A percentile compares a stretch with the other conserved stretches of the same genome.
These are phyloP conservation scores for Leccinum subgranulosum DNA, from an alignment of 768 basidiomycete genomes.

Conservation along the genomic window DNA sequence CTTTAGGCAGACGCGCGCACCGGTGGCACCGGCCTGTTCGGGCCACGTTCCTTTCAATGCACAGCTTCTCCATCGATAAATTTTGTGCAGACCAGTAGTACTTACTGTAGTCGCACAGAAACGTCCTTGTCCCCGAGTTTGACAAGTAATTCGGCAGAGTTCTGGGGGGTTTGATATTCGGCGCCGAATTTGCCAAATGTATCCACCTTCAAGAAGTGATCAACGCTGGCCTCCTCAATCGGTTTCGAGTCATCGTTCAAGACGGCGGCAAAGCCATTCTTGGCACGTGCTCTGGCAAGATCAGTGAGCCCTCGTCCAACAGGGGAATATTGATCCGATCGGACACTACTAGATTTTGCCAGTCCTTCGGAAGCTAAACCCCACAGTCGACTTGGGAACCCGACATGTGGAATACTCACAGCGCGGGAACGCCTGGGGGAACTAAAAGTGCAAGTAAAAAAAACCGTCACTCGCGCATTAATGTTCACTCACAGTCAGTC, in stretches of 20 bases:
- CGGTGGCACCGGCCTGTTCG: neutral
- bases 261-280: conserved; percentile 67
- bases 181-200: conserved; percentile 30
- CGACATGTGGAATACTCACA: conserved; percentile 31
- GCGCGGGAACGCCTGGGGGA: conserved; percentile 63
- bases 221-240: conserved; percentile 44
- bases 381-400: neutral
- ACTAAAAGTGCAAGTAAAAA: conserved; percentile 35
- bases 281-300: conserved; percentile 38
- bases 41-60: neutral
- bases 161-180: conserved; percentile 64
- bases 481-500: conserved; percentile 52
- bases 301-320: neutral
- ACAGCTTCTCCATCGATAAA: conserved; percentile 13
- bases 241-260: conserved; percentile 58
- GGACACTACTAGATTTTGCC: conserved; percentile 51
- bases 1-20: neutral
- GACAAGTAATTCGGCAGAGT: conserved; percentile 53
- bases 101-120: neutral
- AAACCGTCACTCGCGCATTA: neutral
- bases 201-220: conserved; percentile 47
- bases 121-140: conserved; percentile 37
- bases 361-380: conserved; percentile 57
- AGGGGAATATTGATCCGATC: neutral
- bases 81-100: too few relatives aligned